A percentile compares a stretch with the other conserved stretches of the same genome.
These are phyloP conservation scores for Cryphonectria parasitica DNA, from an alignment of 2,329 filamentous ascomycete genomes.

Conservation along the genomic window DNA sequence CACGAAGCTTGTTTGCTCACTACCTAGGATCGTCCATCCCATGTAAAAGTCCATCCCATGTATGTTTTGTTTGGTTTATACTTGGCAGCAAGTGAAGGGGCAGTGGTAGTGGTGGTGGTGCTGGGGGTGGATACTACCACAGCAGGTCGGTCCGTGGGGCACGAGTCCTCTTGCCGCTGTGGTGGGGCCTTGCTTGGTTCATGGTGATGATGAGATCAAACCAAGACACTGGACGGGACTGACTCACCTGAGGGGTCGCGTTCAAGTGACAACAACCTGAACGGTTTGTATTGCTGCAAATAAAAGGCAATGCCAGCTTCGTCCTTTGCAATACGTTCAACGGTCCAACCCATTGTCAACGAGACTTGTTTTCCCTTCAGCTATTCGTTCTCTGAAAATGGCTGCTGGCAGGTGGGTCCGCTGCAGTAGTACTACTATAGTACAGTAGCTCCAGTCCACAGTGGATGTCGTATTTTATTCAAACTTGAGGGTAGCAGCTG, in stretches of 20 bases:
- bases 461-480: background rate
- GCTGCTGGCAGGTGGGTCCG: background rate
- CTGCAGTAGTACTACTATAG: background rate
- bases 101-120: slow-evolving; percentile 5
- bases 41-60: background rate
- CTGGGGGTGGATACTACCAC: slow-evolving; percentile 16
- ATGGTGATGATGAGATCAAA: background rate
- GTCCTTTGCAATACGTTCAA: slow-evolving; percentile 33
- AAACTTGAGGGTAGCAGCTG: background rate
- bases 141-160: slow-evolving; percentile 30
- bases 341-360: slow-evolving; percentile 28
- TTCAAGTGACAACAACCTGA: slow-evolving; percentile 37
- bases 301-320: slow-evolving; percentile 36
- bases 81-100: slow-evolving; percentile 6
- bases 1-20: background rate
- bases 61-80: slow-evolving; percentile 1
- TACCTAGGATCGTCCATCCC: background rate
- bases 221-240: background rate
- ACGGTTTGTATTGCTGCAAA: slow-evolving; percentile 37
- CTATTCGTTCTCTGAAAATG: background rate
- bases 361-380: background rate
- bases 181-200: slow-evolving; percentile 26
- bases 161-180: background rate
- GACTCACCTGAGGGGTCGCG: slow-evolving; percentile 36
- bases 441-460: background rate